Evolutionary conservation across 495 filamentous ascomycete species (phyloP), one percentile per base, ranked within the genome.

Genomic region (Aspergillus steynii): DNA sequence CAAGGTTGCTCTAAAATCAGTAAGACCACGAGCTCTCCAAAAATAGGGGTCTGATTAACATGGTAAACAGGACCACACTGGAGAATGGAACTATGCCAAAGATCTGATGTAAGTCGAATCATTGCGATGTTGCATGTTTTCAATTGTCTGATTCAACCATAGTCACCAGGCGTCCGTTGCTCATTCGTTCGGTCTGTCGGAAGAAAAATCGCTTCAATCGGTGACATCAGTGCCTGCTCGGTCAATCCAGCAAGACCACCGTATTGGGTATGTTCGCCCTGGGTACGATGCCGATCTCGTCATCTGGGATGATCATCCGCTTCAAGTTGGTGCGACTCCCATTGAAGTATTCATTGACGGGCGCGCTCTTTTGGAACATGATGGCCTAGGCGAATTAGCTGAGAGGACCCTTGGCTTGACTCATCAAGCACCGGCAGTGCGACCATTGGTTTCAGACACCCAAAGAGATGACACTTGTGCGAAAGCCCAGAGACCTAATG

Each of bases 231-330:
- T 82, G 1, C 83, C 86, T 5, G 85, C 86, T n/a, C 79, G 82
- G 56, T 77, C 82, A 15, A 74, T 89, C 0, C 83, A 83, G 4
- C 75, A 87, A 14, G 82, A 79, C 3, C 69, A 88, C 49, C 77
- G 86, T 15, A 75, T 89, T 12, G 86, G 86, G 8, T 87, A 87
- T 61, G 72, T 83, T 49, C 83, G 82, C 68, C 73, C 80, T 26
- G 85, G 86, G 0, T 87, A 84, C 59, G 86, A 89, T 66, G 86
- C 86, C 26, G 86, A 89, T 63, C 58, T 89, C 26, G 86, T 87
- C 2, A 79, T 88, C 8, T 89, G 86, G 86, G 85, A 88, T 64
- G 83, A 79, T 51, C 84, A 89, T 65, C 86, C 86, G 31, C 70
- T 89, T 5, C 78, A 77, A 47, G 77, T 84, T 0, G 86, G 86